These are phyloP conservation scores for Umbelopsis sp. DNA, from an alignment of 192 early-diverging fungal species.

Conservation along the genomic window DNA sequence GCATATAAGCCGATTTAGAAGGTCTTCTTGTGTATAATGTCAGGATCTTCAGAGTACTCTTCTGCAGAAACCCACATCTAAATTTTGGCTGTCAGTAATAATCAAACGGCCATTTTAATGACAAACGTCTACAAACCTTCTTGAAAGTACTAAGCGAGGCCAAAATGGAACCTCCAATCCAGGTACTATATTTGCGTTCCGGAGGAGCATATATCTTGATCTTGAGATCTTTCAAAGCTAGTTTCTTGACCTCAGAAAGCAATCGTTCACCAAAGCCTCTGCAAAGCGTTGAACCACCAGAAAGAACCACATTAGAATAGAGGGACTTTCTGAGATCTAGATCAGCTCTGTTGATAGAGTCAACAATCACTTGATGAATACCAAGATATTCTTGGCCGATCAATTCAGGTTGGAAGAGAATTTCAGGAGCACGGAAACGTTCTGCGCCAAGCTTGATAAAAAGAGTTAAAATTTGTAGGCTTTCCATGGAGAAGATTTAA, in stretches of 20 bases:
- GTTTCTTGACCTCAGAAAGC: slow-evolving; percentile 86
- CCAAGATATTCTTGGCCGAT: slow-evolving; percentile 93
- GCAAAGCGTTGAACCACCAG: slow-evolving; percentile 95
- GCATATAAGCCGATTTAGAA: slow-evolving; percentile 46
- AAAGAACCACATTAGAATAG: slow-evolving; percentile 90
- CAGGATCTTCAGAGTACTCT: slow-evolving; percentile 96
- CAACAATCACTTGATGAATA: slow-evolving; percentile 90
- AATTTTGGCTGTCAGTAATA: too few relatives aligned
- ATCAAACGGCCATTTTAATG: background rate
- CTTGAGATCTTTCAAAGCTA: slow-evolving; percentile 92
- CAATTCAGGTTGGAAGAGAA: slow-evolving; percentile 93
- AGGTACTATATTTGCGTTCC: slow-evolving; percentile 97
- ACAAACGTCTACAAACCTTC: slow-evolving; percentile 52
- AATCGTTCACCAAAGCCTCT: slow-evolving; percentile 94
- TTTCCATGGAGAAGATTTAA: background rate
- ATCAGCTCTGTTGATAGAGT: slow-evolving; percentile 92
- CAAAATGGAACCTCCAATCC: slow-evolving; percentile 97
- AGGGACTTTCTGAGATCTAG: slow-evolving; percentile 90
- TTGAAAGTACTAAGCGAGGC: slow-evolving; percentile 98
- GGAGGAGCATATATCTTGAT: slow-evolving; percentile 97
- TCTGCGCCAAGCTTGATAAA: slow-evolving; percentile 77
- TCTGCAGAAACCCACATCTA: slow-evolving; percentile 98
- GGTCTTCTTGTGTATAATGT: slow-evolving; percentile 84
- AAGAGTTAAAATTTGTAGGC: background rate
- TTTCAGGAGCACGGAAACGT: slow-evolving; percentile 93